A percentile compares a stretch with the other conserved stretches of the same genome.
These are phyloP conservation scores for Uronychia binucleata DNA, from an alignment of 73 alveolate genomes.

Conservation along the genomic window DNA sequence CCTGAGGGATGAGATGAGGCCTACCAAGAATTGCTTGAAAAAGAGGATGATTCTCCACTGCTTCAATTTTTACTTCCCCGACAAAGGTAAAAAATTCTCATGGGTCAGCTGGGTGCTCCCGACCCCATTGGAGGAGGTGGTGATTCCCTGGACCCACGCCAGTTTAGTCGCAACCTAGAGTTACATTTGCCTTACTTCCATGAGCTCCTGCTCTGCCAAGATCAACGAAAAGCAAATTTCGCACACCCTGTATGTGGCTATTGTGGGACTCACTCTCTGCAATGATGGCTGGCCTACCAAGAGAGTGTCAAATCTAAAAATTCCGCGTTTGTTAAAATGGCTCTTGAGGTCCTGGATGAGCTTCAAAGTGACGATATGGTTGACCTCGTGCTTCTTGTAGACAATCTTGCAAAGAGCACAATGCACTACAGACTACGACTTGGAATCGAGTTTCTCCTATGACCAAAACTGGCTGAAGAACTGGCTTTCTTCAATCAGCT, in stretches of 20 bases:
- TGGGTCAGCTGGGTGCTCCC: not conserved
- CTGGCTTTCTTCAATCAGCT: not conserved
- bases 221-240: slow-evolving; percentile 26
- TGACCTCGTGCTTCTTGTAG: not conserved
- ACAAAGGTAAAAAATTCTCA: not conserved
- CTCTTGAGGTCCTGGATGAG: not conserved
- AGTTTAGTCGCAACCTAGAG: not conserved
- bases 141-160: not conserved
- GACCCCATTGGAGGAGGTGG: not conserved
- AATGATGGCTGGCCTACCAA: not conserved
- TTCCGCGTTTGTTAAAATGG: not conserved
- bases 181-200: slow-evolving; percentile 13
- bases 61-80: not conserved
- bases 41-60: not conserved
- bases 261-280: not conserved
- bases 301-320: not conserved
- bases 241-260: slow-evolving; percentile 13
- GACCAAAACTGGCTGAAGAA: not conserved
- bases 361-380: not conserved
- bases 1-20: not conserved
- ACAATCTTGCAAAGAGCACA: not conserved
- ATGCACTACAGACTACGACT: not conserved
- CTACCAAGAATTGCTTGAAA: not conserved
- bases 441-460: not conserved
- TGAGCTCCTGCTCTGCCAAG: slow-evolving; percentile 29